phyloP scores from a whole-genome alignment of 2,329 filamentous ascomycete species.

The Arthrobotrys conoides region DNA sequence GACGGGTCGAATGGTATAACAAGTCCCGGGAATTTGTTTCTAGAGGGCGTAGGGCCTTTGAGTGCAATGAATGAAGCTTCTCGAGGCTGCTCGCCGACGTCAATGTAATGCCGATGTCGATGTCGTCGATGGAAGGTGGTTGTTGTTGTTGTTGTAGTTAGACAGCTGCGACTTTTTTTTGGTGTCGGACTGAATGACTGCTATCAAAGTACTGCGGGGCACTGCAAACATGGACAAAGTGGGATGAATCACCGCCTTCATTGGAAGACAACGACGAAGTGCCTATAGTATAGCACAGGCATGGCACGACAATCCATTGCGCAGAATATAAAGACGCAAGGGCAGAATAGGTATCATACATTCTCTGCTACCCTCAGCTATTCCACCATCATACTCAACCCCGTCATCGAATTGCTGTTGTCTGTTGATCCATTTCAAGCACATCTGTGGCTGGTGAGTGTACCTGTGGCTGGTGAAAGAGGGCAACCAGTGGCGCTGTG shows the following conservation, averaged over 20 bases:
- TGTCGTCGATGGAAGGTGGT: conserved; percentile 21
- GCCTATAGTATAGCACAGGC: neutral
- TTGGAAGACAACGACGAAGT: no score
- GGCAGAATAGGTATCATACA: neutral
- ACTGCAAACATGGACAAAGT: conserved; percentile 32
- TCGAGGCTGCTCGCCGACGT: neutral
- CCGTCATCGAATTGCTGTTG: neutral
- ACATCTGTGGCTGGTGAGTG: neutral
- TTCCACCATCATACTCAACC: neutral
- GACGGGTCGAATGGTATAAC: neutral
- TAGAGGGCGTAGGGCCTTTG: neutral
- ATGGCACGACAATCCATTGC: no score
- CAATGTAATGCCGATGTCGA: conserved; percentile 1
- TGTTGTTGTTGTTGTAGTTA: conserved; percentile 2
- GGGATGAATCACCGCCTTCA: conserved; percentile 47
- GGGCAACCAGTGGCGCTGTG: conserved; percentile 9
- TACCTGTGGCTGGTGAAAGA: conserved; percentile 1
- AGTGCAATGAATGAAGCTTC: neutral
- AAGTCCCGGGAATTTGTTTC: conserved; percentile 31
- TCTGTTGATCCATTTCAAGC: neutral
- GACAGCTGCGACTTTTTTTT: conserved; percentile 36
- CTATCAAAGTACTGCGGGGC: conserved; percentile 42
- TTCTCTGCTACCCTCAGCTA: no score
- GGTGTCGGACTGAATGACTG: conserved; percentile 14
- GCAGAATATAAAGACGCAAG: neutral